These are phyloP conservation scores for Phytophthora citricola DNA, from an alignment of 352 stramenopile species.

Conservation along the genomic window DNA sequence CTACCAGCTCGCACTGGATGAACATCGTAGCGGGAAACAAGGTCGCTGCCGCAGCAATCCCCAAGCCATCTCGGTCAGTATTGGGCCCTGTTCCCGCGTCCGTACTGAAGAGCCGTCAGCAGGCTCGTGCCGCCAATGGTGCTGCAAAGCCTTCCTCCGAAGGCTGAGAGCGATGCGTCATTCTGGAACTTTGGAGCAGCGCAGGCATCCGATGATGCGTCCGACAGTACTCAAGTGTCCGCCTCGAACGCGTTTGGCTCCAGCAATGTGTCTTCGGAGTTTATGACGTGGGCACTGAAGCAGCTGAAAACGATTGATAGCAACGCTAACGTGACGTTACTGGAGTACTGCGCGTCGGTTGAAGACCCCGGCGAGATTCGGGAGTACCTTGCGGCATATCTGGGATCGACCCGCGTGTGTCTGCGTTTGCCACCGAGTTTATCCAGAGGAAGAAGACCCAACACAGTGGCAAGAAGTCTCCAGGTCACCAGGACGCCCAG, in stretches of 20 bases:
- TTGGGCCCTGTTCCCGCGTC: conserved; percentile 80
- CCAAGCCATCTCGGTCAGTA: conserved; percentile 57
- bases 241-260: conserved; percentile 60
- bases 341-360: conserved; percentile 96
- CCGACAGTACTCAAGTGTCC: conserved; percentile 16
- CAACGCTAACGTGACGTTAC: conserved; percentile 84
- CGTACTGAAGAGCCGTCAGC: conserved; percentile 81
- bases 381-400: conserved; percentile 96
- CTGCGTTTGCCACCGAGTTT: conserved; percentile 97
- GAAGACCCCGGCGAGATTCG: conserved; percentile 95
- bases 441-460: conserved; percentile 93
- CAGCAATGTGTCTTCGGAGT: conserved; percentile 63
- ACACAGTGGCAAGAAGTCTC: conserved; percentile 51
- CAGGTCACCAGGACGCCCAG: conserved; percentile 25
- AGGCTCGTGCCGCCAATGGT: conserved; percentile 54
- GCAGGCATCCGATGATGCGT: conserved; percentile 32
- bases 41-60: conserved; percentile 46
- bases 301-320: conserved; percentile 81
- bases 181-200: conserved; percentile 88
- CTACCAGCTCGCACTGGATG: conserved; percentile 80
- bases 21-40: conserved; percentile 84
- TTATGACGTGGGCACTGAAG: conserved; percentile 83
- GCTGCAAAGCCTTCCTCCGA: conserved; percentile 43
- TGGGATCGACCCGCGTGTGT: conserved; percentile 97
- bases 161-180: conserved; percentile 69